phyloP scores from a whole-genome alignment of 306 rosid species.

The Hippophae tibetana region DNA sequence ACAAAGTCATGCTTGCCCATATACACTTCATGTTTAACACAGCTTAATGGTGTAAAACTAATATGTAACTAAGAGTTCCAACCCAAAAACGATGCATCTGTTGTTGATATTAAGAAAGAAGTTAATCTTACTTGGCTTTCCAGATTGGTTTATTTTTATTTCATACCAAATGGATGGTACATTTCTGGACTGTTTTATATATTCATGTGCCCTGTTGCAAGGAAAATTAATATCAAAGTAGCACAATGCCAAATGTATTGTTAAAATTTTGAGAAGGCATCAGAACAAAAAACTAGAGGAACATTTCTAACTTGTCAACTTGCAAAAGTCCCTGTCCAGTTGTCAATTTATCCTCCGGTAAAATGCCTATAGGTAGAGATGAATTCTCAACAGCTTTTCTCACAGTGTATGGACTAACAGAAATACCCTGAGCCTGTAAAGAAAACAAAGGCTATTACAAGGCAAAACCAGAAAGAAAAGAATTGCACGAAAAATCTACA shows the following conservation, averaged over 20 bases:
- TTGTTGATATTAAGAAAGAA: background rate
- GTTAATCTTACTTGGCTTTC: conserved; percentile 72
- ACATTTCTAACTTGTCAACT: conserved; percentile 77
- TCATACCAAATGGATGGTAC: conserved; percentile 70
- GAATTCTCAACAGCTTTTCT: conserved; percentile 94
- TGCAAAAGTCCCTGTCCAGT: conserved; percentile 97
- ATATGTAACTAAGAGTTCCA: background rate
- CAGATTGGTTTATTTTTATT: conserved; percentile 56
- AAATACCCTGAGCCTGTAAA: conserved; percentile 74
- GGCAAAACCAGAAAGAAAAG: conserved; percentile 15
- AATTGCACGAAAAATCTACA: conserved; percentile 7
- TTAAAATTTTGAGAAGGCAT: conserved; percentile 10
- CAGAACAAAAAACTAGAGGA: conserved; percentile 5
- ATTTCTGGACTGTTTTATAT: conserved; percentile 47
- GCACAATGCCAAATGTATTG: background rate
- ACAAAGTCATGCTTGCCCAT: background rate
- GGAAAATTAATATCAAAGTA: conserved; percentile 4
- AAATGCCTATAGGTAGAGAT: conserved; percentile 55
- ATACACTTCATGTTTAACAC: background rate
- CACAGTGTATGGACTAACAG: conserved; percentile 82
- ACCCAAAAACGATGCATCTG: background rate
- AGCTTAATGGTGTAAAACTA: background rate
- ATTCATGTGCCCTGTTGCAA: conserved; percentile 77
- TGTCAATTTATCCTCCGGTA: conserved; percentile 77
- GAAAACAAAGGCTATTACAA: conserved; percentile 17